These are phyloP conservation scores for Microbotryomycetes sp. DNA, from an alignment of 1,284 basidiomycete genomes.

Conservation along the genomic window DNA sequence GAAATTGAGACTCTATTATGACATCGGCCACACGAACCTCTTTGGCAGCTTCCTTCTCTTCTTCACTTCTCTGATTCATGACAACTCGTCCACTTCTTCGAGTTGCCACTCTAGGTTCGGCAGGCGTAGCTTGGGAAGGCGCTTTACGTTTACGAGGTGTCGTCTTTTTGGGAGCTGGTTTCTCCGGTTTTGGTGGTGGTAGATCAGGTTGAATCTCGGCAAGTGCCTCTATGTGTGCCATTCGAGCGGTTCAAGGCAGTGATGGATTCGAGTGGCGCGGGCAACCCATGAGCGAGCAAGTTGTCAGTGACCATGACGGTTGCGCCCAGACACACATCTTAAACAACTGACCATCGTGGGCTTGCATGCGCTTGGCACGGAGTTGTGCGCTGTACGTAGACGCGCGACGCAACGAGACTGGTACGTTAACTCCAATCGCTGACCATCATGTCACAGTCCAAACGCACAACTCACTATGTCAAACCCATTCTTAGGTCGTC, in stretches of 20 bases:
- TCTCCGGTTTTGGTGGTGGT: neutral
- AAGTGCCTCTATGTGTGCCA: neutral
- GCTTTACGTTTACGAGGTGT: neutral
- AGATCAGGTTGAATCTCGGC: neutral
- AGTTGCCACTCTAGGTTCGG: neutral
- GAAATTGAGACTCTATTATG: neutral
- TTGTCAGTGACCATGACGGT: too few species aligned
- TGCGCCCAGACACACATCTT: too few species aligned
- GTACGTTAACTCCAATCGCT: too few species aligned
- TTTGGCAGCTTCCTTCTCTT: neutral
- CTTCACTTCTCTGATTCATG: neutral
- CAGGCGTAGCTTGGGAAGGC: neutral
- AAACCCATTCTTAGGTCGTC: too few species aligned
- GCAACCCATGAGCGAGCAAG: too few species aligned
- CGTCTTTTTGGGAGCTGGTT: neutral
- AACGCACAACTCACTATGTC: too few species aligned
- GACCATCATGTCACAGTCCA: too few species aligned
- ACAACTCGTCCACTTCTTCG: neutral
- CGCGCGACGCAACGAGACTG: too few species aligned
- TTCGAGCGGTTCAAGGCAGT: neutral
- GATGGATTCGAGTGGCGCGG: neutral
- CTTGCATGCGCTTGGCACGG: neutral
- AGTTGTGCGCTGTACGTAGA: neutral
- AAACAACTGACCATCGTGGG: neutral
- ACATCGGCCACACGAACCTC: neutral